These are phyloP conservation scores for Colletotrichum euphorbiae DNA, from an alignment of 2,329 filamentous ascomycete species.

Conservation along the genomic window DNA sequence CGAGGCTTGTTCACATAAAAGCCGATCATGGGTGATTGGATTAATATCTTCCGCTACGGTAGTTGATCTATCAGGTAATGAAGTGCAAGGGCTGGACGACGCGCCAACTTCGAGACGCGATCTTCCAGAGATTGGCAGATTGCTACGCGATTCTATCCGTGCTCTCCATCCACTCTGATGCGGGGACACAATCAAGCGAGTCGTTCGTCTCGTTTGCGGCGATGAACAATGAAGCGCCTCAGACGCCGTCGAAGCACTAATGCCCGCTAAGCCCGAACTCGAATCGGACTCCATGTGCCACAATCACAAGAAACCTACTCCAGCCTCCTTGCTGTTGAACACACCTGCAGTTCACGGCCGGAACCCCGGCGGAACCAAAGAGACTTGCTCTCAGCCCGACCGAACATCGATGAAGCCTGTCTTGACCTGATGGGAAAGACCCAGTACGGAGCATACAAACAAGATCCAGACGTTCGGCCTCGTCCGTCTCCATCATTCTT, in stretches of 20 bases:
- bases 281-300: background rate
- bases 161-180: conserved; percentile 20
- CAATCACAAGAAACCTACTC: conserved; percentile 22
- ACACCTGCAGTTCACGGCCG: conserved; percentile 11
- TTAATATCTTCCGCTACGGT: conserved; percentile 31
- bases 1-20: conserved; percentile 32
- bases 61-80: conserved; percentile 18
- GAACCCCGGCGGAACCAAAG: background rate
- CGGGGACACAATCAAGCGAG: conserved; percentile 32
- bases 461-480: conserved; percentile 4
- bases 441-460: conserved; percentile 6
- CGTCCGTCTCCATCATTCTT: conserved; percentile 14
- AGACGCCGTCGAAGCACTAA: conserved; percentile 19
- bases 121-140: conserved; percentile 21
- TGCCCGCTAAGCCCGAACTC: conserved; percentile 21
- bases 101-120: conserved; percentile 2
- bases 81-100: conserved; percentile 3
- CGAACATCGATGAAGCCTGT: conserved; percentile 34
- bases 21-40: conserved; percentile 30
- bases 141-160: conserved; percentile 12
- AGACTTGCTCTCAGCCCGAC: conserved; percentile 13
- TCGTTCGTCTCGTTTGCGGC: conserved; percentile 38
- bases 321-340: background rate
- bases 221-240: conserved; percentile 20
- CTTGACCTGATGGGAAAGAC: conserved; percentile 11